Percentiles rank a stretch among this genome's conserved stretches.
These are phyloP conservation scores for Camellia sinensis DNA, from an alignment of 148 eudicot genomes.

Conservation along the genomic window DNA sequence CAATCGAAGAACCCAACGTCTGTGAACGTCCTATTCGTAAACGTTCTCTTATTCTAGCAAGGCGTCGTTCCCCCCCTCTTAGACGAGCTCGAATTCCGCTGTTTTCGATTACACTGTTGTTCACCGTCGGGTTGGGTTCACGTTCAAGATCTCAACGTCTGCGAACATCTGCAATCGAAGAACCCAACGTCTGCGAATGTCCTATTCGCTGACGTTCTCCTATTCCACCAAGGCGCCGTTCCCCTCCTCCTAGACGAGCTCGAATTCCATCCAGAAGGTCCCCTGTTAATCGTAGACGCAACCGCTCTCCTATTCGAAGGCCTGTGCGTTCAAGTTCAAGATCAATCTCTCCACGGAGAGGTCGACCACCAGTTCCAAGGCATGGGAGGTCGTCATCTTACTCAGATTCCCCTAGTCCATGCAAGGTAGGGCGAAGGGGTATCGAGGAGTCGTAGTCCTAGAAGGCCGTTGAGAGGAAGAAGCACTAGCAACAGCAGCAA, in stretches of 20 bases:
- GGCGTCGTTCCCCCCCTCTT: constrained; percentile 91
- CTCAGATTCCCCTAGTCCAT: too few relatives aligned
- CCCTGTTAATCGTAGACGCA: constrained; percentile 73
- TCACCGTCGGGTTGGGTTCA: too few relatives aligned
- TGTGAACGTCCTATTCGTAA: constrained; percentile 84
- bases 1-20: too few relatives aligned
- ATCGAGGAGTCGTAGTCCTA: too few relatives aligned
- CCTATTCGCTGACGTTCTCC: constrained; percentile 86
- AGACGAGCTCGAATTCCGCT: constrained; percentile 84
- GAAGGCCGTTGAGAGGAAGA: too few relatives aligned
- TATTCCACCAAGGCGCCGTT: constrained; percentile 74
- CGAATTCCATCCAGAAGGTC: constrained; percentile 91
- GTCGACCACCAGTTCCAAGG: too few relatives aligned
- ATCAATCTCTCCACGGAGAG: constrained; percentile 82
- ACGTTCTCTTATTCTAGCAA: constrained; percentile 71
- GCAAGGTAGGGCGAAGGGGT: too few relatives aligned
- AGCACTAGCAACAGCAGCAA: too few relatives aligned
- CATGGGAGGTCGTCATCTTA: too few relatives aligned
- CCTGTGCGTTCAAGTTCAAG: constrained; percentile 72
- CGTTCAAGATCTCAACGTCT: too few relatives aligned
- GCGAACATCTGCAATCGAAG: too few relatives aligned
- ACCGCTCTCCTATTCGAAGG: constrained; percentile 88
- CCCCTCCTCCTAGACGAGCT: constrained; percentile 75
- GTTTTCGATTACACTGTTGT: constrained; percentile 75
- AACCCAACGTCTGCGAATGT: too few relatives aligned